Evolutionary conservation across 768 basidiomycete species (phyloP), one percentile per base, ranked within the genome.

Genomic region (Trametes cubensis): DNA sequence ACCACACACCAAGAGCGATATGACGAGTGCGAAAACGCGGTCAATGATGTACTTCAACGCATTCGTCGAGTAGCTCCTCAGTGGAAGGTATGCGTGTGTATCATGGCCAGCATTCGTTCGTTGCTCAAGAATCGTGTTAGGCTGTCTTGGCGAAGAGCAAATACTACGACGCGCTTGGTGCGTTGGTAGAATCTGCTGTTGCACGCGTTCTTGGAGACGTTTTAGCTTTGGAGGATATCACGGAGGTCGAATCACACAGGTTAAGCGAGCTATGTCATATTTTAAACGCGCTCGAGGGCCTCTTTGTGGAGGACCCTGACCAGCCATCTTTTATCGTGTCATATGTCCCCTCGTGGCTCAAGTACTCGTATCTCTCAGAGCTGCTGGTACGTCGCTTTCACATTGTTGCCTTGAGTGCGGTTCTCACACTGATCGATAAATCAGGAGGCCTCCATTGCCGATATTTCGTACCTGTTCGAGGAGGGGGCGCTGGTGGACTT

Each of bases 321-420:
- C 65, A 90, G 84, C 81, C 88, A 20, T 89, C 92, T 0, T 86
- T 90, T 50, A 86, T 93, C 7, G 89, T 89, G 0, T 86, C 85
- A 0, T 93, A 92, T 65, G 92, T 95, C n/a, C 90, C 92, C 1
- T 88, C 85, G 14, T 98, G 95, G 95, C 80, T 97, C 67, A 96
- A 96, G 74, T 96, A 92, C 74, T 94, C 90, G 20, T 98, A 98
- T 74, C 80, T 97, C 5, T 92, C 92, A 2, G 95, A 97, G 73
- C 81, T 98, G 14, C 73, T 98, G 80, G 94, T 95, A 62, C 48
- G 90, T 80, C 26, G 3, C 53, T 64, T n/a, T 20, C 56, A 48
- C 42, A 7, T 23, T 8, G 45, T 8, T 50, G 15, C 38, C 21
- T 56, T 38, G 23, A 17, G 34, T 20, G 55, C 34, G 1, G 14